phyloP scores from a whole-genome alignment of 345 rosid species.

The Excoecaria agallocha region DNA sequence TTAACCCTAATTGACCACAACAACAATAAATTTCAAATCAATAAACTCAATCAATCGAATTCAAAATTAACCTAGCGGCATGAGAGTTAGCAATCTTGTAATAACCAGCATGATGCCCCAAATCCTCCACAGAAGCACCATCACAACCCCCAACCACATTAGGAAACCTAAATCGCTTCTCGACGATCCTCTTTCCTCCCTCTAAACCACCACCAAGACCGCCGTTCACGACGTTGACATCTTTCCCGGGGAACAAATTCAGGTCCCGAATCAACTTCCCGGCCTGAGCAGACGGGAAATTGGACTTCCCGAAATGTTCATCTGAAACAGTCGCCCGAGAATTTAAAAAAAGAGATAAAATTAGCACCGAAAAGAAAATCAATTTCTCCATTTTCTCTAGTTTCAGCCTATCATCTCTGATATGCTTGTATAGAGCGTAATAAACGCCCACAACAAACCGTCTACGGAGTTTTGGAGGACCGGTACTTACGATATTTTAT shows the following conservation, averaged over 20 bases:
- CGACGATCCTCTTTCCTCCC: slow-evolving; percentile 46
- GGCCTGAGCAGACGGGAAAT: slow-evolving; percentile 64
- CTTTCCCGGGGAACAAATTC: slow-evolving; percentile 73
- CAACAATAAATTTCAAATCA: not conserved
- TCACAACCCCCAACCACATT: slow-evolving; percentile 32
- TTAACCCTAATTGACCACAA: not conserved
- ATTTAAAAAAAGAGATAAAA: slow-evolving; percentile 26
- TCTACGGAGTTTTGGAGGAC: slow-evolving; percentile 18
- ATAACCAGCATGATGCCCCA: slow-evolving; percentile 97
- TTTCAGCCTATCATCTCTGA: not conserved
- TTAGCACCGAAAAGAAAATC: slow-evolving; percentile 22
- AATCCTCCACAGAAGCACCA: slow-evolving; percentile 52
- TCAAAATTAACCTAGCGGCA: slow-evolving; percentile 59
- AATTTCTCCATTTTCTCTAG: slow-evolving; percentile 38
- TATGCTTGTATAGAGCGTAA: not conserved
- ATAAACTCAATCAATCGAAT: not conserved
- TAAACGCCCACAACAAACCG: slow-evolving; percentile 18
- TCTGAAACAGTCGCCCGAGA: not conserved
- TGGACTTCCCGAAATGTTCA: slow-evolving; percentile 37
- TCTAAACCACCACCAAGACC: slow-evolving; percentile 5
- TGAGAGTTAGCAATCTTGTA: slow-evolving; percentile 70
- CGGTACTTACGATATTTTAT: no score
- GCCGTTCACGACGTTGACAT: slow-evolving; percentile 48
- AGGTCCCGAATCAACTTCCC: slow-evolving; percentile 78
- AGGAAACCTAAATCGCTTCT: slow-evolving; percentile 67